Conservation (phyloP, 495 filamentous ascomycete species). For the Aspergillus incahuasiensis region DNA sequence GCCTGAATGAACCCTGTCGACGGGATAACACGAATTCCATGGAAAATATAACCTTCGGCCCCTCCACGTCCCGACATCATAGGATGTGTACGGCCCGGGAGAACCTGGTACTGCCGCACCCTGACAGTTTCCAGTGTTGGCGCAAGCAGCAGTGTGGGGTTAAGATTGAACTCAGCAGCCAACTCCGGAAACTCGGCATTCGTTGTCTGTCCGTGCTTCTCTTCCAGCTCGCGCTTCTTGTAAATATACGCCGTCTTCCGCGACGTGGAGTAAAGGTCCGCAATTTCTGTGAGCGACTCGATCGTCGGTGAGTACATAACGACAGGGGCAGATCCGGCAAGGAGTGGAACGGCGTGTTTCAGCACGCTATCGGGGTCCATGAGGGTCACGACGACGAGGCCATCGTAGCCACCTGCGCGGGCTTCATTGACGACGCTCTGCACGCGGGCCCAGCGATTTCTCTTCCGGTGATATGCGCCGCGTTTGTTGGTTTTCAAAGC, state of each 20-base stretch:
- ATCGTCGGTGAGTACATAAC: constrained; percentile 77
- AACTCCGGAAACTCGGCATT: constrained; percentile 41
- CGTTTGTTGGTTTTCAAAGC: constrained; percentile 72
- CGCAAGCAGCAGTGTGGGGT: constrained; percentile 76
- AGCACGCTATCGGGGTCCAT: constrained; percentile 79
- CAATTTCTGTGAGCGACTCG: constrained; percentile 68
- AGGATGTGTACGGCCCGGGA: constrained; percentile 90
- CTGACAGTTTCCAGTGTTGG: constrained; percentile 74
- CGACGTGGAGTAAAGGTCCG: constrained; percentile 74
- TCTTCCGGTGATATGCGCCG: constrained; percentile 78
- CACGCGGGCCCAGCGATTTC: constrained; percentile 68
- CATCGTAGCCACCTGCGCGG: constrained; percentile 71
- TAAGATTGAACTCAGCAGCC: constrained; percentile 69
- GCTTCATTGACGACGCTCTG: constrained; percentile 66
- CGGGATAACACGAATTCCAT: constrained; percentile 74
- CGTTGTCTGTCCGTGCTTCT: constrained; percentile 16
- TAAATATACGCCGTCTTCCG: constrained; percentile 68
- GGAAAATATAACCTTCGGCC: constrained; percentile 86
- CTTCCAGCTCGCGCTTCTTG: constrained; percentile 32
- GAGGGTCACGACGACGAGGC: constrained; percentile 70
- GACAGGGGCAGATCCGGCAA: constrained; percentile 76
- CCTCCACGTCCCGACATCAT: constrained; percentile 86
- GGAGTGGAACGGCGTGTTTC: constrained; percentile 65
- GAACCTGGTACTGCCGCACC: constrained; percentile 77
- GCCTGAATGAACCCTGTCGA: constrained; percentile 73